Evolutionary conservation across 139 green algal genomes (phyloP).

Genomic region (Chlorella sp.): DNA sequence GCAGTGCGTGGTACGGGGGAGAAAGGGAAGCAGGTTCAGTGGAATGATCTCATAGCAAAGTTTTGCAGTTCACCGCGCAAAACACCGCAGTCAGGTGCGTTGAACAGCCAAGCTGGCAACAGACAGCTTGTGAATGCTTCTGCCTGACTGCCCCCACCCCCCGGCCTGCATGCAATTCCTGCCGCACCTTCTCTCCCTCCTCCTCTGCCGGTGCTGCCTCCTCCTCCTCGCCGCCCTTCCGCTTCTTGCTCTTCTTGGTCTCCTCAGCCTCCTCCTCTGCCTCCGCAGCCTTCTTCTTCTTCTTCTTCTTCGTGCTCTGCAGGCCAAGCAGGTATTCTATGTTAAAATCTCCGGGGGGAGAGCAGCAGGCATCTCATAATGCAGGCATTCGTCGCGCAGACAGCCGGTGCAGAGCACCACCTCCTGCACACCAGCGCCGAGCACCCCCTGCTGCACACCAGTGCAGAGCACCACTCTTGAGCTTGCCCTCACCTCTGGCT

Average conservation of each 20-base stretch:
- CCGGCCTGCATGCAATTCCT: no score
- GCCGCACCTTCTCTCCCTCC: neutral
- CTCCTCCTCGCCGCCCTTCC: neutral
- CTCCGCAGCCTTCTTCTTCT: conserved; percentile 34
- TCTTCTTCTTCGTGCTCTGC: conserved; percentile 42
- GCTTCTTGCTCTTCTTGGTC: conserved; percentile 55
- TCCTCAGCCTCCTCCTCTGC: conserved; percentile 47
- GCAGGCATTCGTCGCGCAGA: neutral
- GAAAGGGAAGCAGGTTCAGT: no score
- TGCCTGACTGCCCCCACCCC: no score
- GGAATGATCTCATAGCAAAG: no score
- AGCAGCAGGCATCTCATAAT: neutral
- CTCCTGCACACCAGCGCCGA: neutral
- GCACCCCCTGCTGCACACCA: conserved; percentile 11
- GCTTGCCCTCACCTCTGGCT: conserved; percentile 1
- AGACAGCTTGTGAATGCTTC: no score
- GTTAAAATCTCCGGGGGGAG: neutral
- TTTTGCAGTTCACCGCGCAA: no score
- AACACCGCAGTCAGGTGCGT: no score
- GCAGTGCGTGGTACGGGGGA: no score
- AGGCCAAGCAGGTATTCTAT: neutral
- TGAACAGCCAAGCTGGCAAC: no score
- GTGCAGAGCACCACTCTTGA: conserved; percentile 1
- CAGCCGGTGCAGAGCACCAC: neutral
- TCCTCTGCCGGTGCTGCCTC: conserved; percentile 53